phyloP scores from a whole-genome alignment of 2,329 filamentous ascomycete genomes.

The Mycogone perniciosa region DNA sequence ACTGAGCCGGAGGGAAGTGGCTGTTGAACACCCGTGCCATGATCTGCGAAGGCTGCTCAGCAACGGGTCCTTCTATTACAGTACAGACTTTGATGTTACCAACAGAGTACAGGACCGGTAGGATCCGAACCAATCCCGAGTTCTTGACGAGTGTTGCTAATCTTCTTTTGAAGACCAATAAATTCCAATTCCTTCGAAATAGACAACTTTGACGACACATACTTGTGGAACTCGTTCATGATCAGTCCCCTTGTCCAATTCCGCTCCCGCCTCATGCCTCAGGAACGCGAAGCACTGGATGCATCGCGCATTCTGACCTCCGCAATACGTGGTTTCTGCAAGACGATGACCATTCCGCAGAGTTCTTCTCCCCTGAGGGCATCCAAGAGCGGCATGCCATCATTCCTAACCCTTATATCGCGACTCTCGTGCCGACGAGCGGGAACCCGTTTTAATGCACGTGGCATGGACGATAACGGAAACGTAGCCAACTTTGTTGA shows the following conservation, averaged over 20 bases:
- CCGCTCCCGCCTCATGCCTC: slow-evolving; percentile 68
- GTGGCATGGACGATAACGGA: slow-evolving; percentile 94
- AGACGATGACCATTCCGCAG: slow-evolving; percentile 78
- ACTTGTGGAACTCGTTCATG: slow-evolving; percentile 98
- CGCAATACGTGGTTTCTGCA: slow-evolving; percentile 87
- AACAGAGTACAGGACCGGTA: slow-evolving; percentile 85
- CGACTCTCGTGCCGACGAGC: slow-evolving; percentile 84
- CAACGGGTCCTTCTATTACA: slow-evolving; percentile 96
- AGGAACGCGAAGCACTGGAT: slow-evolving; percentile 76
- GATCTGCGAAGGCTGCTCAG: slow-evolving; percentile 87
- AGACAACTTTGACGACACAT: slow-evolving; percentile 85
- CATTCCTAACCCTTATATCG: slow-evolving; percentile 82
- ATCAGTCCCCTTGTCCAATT: slow-evolving; percentile 89
- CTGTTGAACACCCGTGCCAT: slow-evolving; percentile 80
- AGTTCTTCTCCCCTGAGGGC: slow-evolving; percentile 63
- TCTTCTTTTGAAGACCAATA: slow-evolving; percentile 49
- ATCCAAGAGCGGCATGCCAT: slow-evolving; percentile 65
- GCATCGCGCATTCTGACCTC: slow-evolving; percentile 82
- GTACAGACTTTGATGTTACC: slow-evolving; percentile 94
- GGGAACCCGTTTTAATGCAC: slow-evolving; percentile 92
- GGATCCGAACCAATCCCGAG: slow-evolving; percentile 9
- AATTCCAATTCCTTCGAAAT: slow-evolving; percentile 79
- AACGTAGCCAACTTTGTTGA: slow-evolving; percentile 99
- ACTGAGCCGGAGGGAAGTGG: slow-evolving; percentile 59
- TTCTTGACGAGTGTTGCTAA: slow-evolving; percentile 12